Evolutionary conservation across 805 yeast genomes (phyloP), one percentile per base, ranked within the genome.

Genomic region (Candida ponderosae): DNA sequence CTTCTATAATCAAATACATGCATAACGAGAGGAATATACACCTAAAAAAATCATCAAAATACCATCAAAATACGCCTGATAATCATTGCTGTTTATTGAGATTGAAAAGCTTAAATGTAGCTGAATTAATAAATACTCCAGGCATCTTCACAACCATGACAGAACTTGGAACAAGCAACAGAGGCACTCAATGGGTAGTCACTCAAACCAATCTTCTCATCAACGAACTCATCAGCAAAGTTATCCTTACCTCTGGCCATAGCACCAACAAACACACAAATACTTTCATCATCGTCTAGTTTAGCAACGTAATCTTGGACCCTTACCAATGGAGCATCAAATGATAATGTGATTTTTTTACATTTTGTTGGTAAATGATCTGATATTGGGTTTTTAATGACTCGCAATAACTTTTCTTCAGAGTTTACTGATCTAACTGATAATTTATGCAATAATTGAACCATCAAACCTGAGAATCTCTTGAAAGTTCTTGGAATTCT

Each of bases 241-340:
- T 79, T 88, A 63, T 93, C 98, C 58, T 82, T 83, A 55, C 98
- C 98, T 61, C 97, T 80, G 17, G 98, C 98, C 96, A 93, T 93
- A 33, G 98, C 96, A 57, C 98, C 98, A 33, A 93, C 97, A 62
- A 93, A 93, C 20, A 93, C 97, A 71, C 98, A 93, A 50, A 93
- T 80, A 56, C 95, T 84, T 66, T 93, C 96, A 55, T 86, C 95
- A 3, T 77, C 79, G 50, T 79, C 95, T 50, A 93, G 66, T 40
- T 81, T 81, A 15, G 59, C 61, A 29, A 89, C 89, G 57, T 86
- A 89, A 54, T 89, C 96, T 61, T 87, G 94, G 4, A 87, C 96
- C 49, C 88, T 74, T 47, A 76, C 75, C 35, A 90, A 86, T 44
- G 83, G 81, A 14, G 97, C 94, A 57, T 93, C 97, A 48, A 86